These are phyloP conservation scores for Xylaria sp. DNA, from an alignment of 2,329 filamentous ascomycete species.

Conservation along the genomic window DNA sequence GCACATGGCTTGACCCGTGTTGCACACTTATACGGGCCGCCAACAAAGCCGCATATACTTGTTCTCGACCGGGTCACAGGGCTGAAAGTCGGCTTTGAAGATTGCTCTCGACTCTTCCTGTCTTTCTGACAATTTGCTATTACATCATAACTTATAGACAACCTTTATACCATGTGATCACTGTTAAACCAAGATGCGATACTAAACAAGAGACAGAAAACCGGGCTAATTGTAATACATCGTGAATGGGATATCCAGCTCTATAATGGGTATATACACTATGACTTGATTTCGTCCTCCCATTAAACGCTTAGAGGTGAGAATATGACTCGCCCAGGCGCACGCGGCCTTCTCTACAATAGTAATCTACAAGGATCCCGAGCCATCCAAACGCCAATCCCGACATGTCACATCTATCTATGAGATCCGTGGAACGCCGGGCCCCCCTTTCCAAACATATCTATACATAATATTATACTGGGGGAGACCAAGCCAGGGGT, in stretches of 20 bases:
- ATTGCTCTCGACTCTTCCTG: too few species aligned
- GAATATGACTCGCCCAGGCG: slow-evolving; percentile 26
- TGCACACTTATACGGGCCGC: too few species aligned
- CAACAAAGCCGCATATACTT: too few species aligned
- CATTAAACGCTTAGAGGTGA: slow-evolving; percentile 23
- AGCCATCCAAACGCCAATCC: slow-evolving; percentile 13
- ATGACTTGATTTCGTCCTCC: slow-evolving; percentile 12
- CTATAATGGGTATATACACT: slow-evolving; percentile 36
- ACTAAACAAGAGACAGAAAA: too few species aligned
- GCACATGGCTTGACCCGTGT: too few species aligned
- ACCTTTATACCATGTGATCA: too few species aligned
- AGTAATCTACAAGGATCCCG: slow-evolving; percentile 8
- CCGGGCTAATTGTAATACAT: neutral
- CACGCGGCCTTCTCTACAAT: slow-evolving; percentile 2
- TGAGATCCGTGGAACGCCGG: slow-evolving; percentile 12
- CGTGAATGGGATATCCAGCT: slow-evolving; percentile 17
- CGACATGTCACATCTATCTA: slow-evolving; percentile 24
- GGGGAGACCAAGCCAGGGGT: neutral
- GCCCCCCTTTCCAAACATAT: slow-evolving; percentile 5
- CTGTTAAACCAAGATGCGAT: too few species aligned
- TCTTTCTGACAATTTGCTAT: too few species aligned
- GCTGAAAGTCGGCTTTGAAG: too few species aligned
- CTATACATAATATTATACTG: slow-evolving; percentile 7
- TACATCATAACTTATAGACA: too few species aligned
- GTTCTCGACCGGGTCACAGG: too few species aligned